Percentiles rank a stretch among this genome's conserved stretches.
These are phyloP conservation scores for Aspergillus sp. DNA, from an alignment of 2,329 filamentous ascomycete species.

Conservation along the genomic window DNA sequence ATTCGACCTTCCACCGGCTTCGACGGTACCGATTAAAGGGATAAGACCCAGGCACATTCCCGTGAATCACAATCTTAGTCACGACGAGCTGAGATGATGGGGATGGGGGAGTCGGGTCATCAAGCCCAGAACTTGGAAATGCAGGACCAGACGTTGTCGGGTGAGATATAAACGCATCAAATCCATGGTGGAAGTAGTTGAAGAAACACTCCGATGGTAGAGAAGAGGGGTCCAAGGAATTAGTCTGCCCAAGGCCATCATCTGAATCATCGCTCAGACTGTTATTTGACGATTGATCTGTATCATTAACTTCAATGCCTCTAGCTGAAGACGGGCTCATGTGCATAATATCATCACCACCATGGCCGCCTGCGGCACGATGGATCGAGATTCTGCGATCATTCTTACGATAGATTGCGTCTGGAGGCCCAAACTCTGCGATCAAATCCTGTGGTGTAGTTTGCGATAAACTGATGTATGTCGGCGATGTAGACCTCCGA, in stretches of 20 bases:
- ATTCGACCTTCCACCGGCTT: constrained; percentile 77
- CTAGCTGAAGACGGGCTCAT: constrained; percentile 37
- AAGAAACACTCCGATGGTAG: constrained; percentile 71
- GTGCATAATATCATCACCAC: constrained; percentile 32
- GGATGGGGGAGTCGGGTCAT: constrained; percentile 30
- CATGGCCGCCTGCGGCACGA: constrained; percentile 32
- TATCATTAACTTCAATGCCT: constrained; percentile 57
- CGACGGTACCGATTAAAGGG: constrained; percentile 93
- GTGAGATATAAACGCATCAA: constrained; percentile 87
- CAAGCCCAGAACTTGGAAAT: constrained; percentile 54
- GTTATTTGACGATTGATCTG: constrained; percentile 72
- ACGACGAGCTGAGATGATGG: constrained; percentile 69
- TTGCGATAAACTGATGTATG: constrained; percentile 75
- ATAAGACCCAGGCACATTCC: constrained; percentile 92
- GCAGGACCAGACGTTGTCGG: constrained; percentile 64
- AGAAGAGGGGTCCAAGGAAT: constrained; percentile 59
- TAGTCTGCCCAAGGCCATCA: constrained; percentile 55
- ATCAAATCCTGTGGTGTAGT: constrained; percentile 91
- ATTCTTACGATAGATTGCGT: constrained; percentile 89
- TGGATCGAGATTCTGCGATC: constrained; percentile 89
- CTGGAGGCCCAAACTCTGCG: constrained; percentile 85
- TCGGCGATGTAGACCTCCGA: constrained; percentile 65
- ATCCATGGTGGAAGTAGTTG: constrained; percentile 95
- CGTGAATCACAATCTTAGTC: constrained; percentile 89
- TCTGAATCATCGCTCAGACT: constrained; percentile 69